These are phyloP conservation scores for Irpex sp. DNA, from an alignment of 1,284 basidiomycete species.

Conservation along the genomic window DNA sequence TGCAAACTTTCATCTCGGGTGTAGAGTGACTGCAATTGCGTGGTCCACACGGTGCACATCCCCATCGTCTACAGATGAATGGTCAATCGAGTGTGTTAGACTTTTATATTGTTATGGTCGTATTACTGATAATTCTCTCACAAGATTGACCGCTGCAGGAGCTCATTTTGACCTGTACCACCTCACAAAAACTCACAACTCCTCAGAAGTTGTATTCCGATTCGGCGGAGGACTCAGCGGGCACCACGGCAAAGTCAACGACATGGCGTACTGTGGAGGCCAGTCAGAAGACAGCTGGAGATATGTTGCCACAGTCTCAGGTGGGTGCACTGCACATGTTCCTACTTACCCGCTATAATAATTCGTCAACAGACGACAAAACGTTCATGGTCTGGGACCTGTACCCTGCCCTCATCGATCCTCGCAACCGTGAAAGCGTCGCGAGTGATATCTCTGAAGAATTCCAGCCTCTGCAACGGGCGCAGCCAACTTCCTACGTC, in stretches of 20 bases:
- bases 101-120: background rate
- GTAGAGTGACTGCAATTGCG: conserved; percentile 67
- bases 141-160: conserved; percentile 63
- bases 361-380: conserved; percentile 56
- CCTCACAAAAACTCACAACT: conserved; percentile 50
- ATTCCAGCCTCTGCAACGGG: conserved; percentile 28
- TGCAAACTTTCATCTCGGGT: conserved; percentile 73
- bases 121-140: conserved; percentile 2
- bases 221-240: conserved; percentile 77
- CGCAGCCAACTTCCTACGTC: conserved; percentile 71
- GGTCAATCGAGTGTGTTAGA: conserved; percentile 63
- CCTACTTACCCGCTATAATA: background rate
- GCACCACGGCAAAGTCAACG: conserved; percentile 71
- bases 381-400: conserved; percentile 84
- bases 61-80: conserved; percentile 57
- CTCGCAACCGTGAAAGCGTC: background rate
- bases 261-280: conserved; percentile 74
- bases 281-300: conserved; percentile 58
- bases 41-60: conserved; percentile 72
- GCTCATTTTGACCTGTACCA: conserved; percentile 67
- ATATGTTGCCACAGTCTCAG: conserved; percentile 77
- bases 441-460: background rate
- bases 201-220: conserved; percentile 52
- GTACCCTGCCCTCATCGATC: conserved; percentile 20
- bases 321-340: conserved; percentile 32